Base-by-base conservation (phyloP, 75 land plant species). In the Larix kaempferi region DNA sequence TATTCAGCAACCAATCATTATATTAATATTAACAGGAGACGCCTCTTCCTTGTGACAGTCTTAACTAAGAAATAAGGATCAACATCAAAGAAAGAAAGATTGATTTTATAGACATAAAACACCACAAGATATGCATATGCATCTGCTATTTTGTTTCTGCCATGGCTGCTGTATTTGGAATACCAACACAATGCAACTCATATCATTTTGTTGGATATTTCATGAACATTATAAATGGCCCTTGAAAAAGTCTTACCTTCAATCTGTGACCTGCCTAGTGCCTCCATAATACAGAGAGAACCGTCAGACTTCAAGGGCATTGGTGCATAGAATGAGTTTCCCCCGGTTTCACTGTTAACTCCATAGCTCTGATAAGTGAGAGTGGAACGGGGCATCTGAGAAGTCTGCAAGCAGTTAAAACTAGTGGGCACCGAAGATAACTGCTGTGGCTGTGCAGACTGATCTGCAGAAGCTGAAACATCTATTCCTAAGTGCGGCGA, bases 271-370 rank as follows among this genome's bases (percentile, higher is more conserved):
- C 88, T 83, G 77, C 65, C 69, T 57, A 90, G 77, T 11, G 88
- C 90, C 79, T 88, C 92, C 92, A 90, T 90, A 73, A 90, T 83
- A 75, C 90, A 91, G 13, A 93, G 89, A 71, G 95, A 93, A 12
- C 95, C 95, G 76, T 93, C 95, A 58, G 95, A 91, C 39, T 86
- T 92, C 81, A 93, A 85, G 5, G 91, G 89, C 91, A 91, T 76
- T 19, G 87, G 54, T 60, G 84, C 21, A 16, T 80, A 78, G 57
- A 91, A 77, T 59, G 81, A 82, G 16, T 82, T 78, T 6, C 55
- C 76, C 63, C 37, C 66, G 76, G 73, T 80, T 52, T 86, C 80
- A n/a, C 39, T 71, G 54, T 58, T 76, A 60, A 78, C 74, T 0
- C 83, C 86, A 65, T 84, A 37, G 75, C 58, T 67, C 19, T 76